Percentiles rank a stretch among this genome's conserved stretches.
Conservation (phyloP, 73 alveolate species). For the Urostyla sp. region DNA sequence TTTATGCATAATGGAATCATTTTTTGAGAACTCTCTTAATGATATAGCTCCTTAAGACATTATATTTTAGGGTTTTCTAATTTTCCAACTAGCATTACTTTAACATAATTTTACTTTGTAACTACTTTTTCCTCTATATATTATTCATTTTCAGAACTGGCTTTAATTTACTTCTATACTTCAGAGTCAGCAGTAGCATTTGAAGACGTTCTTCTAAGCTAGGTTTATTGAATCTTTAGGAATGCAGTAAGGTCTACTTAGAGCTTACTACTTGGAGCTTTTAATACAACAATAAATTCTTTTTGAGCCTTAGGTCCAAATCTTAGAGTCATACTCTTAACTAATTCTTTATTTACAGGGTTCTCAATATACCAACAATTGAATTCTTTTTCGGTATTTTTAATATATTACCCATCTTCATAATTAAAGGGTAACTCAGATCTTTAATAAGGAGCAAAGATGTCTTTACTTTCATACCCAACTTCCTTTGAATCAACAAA, state of each 20-base stretch:
- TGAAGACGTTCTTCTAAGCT: constrained; percentile 10
- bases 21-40: background rate
- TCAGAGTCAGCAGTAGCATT: background rate
- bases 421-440: constrained; percentile 25
- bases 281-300: constrained; percentile 69
- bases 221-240: background rate
- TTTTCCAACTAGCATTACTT: constrained; percentile 43
- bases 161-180: constrained; percentile 9
- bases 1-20: constrained; percentile 27
- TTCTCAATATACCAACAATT: constrained; percentile 70
- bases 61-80: constrained; percentile 23
- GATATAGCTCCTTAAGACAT: constrained; percentile 36
- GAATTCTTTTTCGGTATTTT: constrained; percentile 15
- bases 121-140: background rate
- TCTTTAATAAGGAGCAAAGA: constrained; percentile 37
- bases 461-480: constrained; percentile 46
- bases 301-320: constrained; percentile 59
- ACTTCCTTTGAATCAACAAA: constrained; percentile 23
- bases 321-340: constrained; percentile 50
- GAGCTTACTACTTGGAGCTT: constrained; percentile 30
- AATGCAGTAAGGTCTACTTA: constrained; percentile 15
- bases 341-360: constrained; percentile 64
- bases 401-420: constrained; percentile 11
- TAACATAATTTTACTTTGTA: background rate
- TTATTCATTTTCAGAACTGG: constrained; percentile 3